Evolutionary conservation across 2,329 filamentous ascomycete genomes (phyloP), one percentile per base, ranked within the genome.

Genomic region (Cladophialophora bantiana): DNA sequence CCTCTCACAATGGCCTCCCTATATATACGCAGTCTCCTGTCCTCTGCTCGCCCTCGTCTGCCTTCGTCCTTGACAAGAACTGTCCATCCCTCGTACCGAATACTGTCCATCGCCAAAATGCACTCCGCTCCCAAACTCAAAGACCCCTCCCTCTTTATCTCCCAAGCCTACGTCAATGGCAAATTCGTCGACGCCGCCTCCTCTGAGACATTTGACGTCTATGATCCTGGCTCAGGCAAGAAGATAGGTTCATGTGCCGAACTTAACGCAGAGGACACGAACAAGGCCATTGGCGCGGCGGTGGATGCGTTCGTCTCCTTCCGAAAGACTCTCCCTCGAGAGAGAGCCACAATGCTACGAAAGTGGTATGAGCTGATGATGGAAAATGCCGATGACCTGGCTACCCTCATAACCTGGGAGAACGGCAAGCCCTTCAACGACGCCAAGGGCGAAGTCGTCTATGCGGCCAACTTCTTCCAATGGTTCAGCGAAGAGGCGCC

Each of bases 171-270:
- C 77, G 89, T 98, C 75, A 94, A 99, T 77, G 95, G 95, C 75
- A 86, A 96, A 85, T 99, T 94, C 92, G 87, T 96, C 69, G 85
- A 86, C 73, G 92, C 94, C 73, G 87, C 88, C 75, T 96, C 93
- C 0, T 92, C 93, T 76, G 89, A 96, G 85, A 97, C 93, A 54
- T 99, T 98, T 78, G 89, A 95, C 77, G 92, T 97, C 67, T 84
- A 87, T 70, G 93, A 99, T 78, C 95, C 95, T 7, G 89, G 93
- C 2, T 92, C 92, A 9, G 91, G 91, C 72, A 86, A 90, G 73
- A 79, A 91, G 45, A 94, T 98, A 73, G 93, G 92, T 65, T 91
- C 88, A 31, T 90, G 90, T 76, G 93, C 95, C 69, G 82, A 98
- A 76, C 95, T 95, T 84, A 86, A 89, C 73, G 83, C 84, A 69